Evolutionary conservation across 2,329 filamentous ascomycete genomes (phyloP).

Genomic region (Calcarisporium arbuscula): DNA sequence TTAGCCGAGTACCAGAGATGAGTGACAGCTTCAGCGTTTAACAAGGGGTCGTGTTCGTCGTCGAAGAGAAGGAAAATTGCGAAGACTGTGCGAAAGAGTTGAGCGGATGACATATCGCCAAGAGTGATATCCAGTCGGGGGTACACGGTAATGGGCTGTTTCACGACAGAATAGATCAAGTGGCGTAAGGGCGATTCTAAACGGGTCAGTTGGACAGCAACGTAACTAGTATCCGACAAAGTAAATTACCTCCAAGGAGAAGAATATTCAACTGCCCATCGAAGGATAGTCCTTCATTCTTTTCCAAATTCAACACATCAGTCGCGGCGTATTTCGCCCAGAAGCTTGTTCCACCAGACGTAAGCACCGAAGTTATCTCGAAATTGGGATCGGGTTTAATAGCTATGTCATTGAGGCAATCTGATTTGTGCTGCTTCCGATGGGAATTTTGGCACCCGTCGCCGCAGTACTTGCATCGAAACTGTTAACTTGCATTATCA

Average conservation of each 20-base stretch:
- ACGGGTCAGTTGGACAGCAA: slow-evolving; percentile 1
- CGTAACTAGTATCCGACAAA: neutral
- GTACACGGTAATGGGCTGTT: slow-evolving; percentile 12
- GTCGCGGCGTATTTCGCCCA: slow-evolving; percentile 16
- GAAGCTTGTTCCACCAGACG: neutral
- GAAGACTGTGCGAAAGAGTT: slow-evolving; percentile 8
- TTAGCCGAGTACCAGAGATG: slow-evolving; percentile 21
- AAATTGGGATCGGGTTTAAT: neutral
- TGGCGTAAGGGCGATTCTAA: slow-evolving; percentile 17
- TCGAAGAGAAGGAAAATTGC: slow-evolving; percentile 11
- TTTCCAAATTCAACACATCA: slow-evolving; percentile 19
- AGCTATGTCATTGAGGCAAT: slow-evolving; percentile 1
- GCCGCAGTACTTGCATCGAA: slow-evolving; percentile 18
- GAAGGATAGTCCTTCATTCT: slow-evolving; percentile 18
- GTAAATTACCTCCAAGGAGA: slow-evolving; percentile 14
- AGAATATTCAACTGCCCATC: slow-evolving; percentile 15
- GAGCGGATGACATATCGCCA: slow-evolving; percentile 2
- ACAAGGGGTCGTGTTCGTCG: slow-evolving; percentile 2
- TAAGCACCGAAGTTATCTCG: neutral
- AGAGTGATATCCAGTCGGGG: slow-evolving; percentile 10
- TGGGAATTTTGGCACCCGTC: slow-evolving; percentile 10
- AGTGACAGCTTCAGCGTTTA: slow-evolving; percentile 16
- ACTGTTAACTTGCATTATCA: no score
- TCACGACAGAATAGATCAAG: slow-evolving; percentile 17
- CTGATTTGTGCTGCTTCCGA: slow-evolving; percentile 6